Conservation (phyloP, 768 basidiomycete species). For the Rhodosporidiobolus sp. region DNA sequence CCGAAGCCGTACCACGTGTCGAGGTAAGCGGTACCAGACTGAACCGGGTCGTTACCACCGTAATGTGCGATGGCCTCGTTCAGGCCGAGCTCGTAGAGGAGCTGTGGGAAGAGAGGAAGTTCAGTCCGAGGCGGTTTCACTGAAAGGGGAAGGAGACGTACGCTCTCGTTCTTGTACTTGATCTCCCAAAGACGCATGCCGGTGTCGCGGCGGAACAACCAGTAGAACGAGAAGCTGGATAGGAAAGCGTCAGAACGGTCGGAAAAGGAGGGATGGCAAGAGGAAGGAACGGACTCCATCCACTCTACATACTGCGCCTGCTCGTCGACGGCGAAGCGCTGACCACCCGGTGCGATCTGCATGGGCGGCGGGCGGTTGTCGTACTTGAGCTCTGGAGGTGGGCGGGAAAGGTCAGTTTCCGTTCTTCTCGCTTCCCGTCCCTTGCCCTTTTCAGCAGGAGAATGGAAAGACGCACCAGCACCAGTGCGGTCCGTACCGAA, state of each 20-base stretch:
- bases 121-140: no score
- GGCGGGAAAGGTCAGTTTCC: neutral
- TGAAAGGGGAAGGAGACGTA: no score
- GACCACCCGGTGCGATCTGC: conserved; percentile 42
- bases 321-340: conserved; percentile 43
- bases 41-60: conserved; percentile 43
- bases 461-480: neutral
- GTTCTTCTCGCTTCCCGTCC: neutral
- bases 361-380: conserved; percentile 42
- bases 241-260: no score
- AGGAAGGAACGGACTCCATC: conserved; percentile 32
- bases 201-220: conserved; percentile 42
- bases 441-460: no score
- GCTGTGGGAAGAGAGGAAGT: no score
- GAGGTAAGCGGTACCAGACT: conserved; percentile 38
- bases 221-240: conserved; percentile 42
- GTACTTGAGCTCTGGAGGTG: conserved; percentile 16
- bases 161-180: conserved; percentile 42
- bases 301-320: conserved; percentile 43
- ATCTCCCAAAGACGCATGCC: conserved; percentile 44
- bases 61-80: conserved; percentile 45
- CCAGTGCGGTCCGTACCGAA: conserved; percentile 42
- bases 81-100: conserved; percentile 45
- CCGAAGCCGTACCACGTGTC: conserved; percentile 15
- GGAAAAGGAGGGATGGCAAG: neutral